A percentile compares a stretch with the other conserved stretches of the same genome.
These are phyloP conservation scores for Blastobotrys proliferans DNA, from an alignment of 1,139 yeast species.

Conservation along the genomic window DNA sequence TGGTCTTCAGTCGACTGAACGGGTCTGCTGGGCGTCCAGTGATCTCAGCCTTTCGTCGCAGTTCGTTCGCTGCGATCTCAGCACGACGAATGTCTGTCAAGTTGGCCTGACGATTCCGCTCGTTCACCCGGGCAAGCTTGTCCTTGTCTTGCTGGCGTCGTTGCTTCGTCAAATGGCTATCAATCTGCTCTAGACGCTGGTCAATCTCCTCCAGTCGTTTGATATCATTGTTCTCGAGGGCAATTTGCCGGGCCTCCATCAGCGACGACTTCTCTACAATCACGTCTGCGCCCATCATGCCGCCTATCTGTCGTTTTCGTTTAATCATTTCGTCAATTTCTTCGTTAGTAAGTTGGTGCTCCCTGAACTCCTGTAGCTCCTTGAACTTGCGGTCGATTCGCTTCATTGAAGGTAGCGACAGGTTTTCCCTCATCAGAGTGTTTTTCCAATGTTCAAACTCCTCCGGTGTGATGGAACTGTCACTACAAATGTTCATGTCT, in stretches of 20 bases:
- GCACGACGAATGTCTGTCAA: slow-evolving; percentile 74
- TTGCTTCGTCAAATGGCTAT: slow-evolving; percentile 13
- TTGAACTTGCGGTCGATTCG: slow-evolving; percentile 63
- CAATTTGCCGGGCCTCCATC: slow-evolving; percentile 72
- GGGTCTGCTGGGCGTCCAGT: slow-evolving; percentile 67
- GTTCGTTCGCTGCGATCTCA: slow-evolving; percentile 60
- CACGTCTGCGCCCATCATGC: slow-evolving; percentile 64
- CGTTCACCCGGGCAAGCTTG: slow-evolving; percentile 61
- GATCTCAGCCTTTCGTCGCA: slow-evolving; percentile 45
- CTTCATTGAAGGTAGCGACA: slow-evolving; percentile 58
- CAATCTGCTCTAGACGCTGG: slow-evolving; percentile 40
- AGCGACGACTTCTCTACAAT: slow-evolving; percentile 72
- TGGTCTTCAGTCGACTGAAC: slow-evolving; percentile 82
- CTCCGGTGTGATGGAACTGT: slow-evolving; percentile 59
- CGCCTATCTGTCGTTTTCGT: slow-evolving; percentile 59
- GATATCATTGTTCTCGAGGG: slow-evolving; percentile 59
- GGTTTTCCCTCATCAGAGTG: slow-evolving; percentile 57
- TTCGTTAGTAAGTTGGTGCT: slow-evolving; percentile 63
- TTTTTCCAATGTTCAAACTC: slow-evolving; percentile 70
- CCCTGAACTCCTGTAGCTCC: slow-evolving; percentile 58
- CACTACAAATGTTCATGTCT: slow-evolving; percentile 76
- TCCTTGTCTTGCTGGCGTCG: slow-evolving; percentile 24
- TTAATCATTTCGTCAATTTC: slow-evolving; percentile 79
- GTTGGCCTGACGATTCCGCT: slow-evolving; percentile 79
- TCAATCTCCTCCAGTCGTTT: slow-evolving; percentile 52